These are phyloP conservation scores for Capronia epimyces DNA, from an alignment of 2,329 filamentous ascomycete species.

Conservation along the genomic window DNA sequence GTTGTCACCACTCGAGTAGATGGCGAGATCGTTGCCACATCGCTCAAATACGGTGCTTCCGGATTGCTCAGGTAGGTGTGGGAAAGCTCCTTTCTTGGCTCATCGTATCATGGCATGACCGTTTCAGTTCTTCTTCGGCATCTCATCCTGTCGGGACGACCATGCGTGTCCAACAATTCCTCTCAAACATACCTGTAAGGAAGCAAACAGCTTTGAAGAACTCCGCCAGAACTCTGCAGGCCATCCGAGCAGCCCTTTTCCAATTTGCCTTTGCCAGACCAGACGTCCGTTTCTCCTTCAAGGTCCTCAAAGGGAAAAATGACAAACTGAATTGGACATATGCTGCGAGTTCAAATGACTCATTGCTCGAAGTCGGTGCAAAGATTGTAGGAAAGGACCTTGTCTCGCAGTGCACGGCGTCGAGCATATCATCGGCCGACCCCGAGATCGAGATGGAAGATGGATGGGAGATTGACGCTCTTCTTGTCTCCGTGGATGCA, in stretches of 20 bases:
- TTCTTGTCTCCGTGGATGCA: slow-evolving; percentile 41
- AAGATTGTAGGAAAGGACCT: slow-evolving; percentile 54
- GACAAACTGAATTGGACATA: slow-evolving; percentile 58
- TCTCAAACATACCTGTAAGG: slow-evolving; percentile 56
- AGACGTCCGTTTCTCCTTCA: slow-evolving; percentile 51
- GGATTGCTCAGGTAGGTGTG: slow-evolving; percentile 45
- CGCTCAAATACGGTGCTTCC: slow-evolving; percentile 47
- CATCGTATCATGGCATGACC: slow-evolving; percentile 29
- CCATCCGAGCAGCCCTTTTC: slow-evolving; percentile 51
- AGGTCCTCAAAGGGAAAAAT: slow-evolving; percentile 54
- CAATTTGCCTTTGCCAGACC: slow-evolving; percentile 57
- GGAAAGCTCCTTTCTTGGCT: slow-evolving; percentile 4
- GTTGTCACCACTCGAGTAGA: slow-evolving; percentile 53
- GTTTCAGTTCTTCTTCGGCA: slow-evolving; percentile 38
- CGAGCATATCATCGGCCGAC: slow-evolving; percentile 31
- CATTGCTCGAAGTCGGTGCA: slow-evolving; percentile 49
- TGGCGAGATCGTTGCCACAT: slow-evolving; percentile 50
- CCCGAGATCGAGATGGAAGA: slow-evolving; percentile 15
- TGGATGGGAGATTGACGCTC: slow-evolving; percentile 44
- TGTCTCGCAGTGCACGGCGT: slow-evolving; percentile 44
- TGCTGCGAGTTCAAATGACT: slow-evolving; percentile 44
- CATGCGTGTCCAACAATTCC: slow-evolving; percentile 52
- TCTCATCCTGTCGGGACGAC: slow-evolving; percentile 58
- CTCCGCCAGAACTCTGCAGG: slow-evolving; percentile 45
- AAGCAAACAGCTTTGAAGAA: slow-evolving; percentile 51